Evolutionary conservation across 208 protist species (phyloP).

Genomic region (Vickermania ingenoplastis): DNA sequence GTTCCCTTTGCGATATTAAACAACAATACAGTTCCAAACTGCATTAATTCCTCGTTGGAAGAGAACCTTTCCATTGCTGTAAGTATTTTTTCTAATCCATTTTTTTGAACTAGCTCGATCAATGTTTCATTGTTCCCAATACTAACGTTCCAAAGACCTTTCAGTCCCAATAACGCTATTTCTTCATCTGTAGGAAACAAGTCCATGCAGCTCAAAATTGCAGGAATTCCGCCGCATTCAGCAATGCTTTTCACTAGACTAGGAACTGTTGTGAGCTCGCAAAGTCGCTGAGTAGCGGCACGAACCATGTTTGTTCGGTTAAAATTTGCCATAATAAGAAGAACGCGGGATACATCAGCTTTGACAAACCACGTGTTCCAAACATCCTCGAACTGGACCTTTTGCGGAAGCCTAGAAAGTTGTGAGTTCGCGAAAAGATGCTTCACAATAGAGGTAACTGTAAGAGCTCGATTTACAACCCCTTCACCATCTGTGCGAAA

Average conservation of each 20-base stretch:
- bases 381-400: constrained; percentile 55
- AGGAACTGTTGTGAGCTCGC: constrained; percentile 38
- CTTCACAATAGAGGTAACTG: constrained; percentile 77
- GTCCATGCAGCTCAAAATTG: constrained; percentile 46
- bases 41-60: constrained; percentile 40
- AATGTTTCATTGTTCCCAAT: constrained; percentile 37
- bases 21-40: constrained; percentile 64
- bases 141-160: constrained; percentile 79
- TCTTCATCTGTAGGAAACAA: constrained; percentile 49
- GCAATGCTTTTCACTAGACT: constrained; percentile 39
- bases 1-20: constrained; percentile 44
- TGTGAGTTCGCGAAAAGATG: constrained; percentile 85
- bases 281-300: constrained; percentile 46
- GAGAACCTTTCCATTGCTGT: constrained; percentile 53
- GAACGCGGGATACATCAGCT: constrained; percentile 62
- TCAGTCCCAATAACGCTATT: constrained; percentile 36
- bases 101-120: constrained; percentile 27
- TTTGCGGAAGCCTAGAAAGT: constrained; percentile 54
- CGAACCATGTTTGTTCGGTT: constrained; percentile 42
- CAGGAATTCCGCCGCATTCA: constrained; percentile 35
- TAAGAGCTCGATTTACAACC: constrained; percentile 69
- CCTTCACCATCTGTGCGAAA: constrained; percentile 48
- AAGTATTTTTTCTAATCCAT: constrained; percentile 38
- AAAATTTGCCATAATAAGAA: constrained; percentile 77
- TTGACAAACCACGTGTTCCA: constrained; percentile 85